phyloP scores from a whole-genome alignment of 139 green algal genomes.

The Chlamydomonas applanata region DNA sequence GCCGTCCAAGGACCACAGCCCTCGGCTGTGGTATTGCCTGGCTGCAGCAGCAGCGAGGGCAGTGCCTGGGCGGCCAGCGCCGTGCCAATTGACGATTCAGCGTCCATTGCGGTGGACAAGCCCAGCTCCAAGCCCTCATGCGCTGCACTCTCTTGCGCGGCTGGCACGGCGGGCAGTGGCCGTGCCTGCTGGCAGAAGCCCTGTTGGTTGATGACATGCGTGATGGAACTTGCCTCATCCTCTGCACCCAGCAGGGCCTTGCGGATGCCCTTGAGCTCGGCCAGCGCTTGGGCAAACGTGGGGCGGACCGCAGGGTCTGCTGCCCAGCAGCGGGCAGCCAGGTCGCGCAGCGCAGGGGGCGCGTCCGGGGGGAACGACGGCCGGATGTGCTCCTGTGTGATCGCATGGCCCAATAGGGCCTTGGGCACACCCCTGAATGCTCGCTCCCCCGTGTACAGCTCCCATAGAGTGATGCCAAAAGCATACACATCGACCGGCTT shows the following conservation, averaged over 20 bases:
- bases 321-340: slow-evolving; percentile 38
- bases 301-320: not conserved
- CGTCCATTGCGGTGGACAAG: too few relatives aligned
- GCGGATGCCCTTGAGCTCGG: not conserved
- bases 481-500: slow-evolving; percentile 23
- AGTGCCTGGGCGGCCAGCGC: too few relatives aligned
- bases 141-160: too few relatives aligned
- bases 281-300: not conserved
- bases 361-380: slow-evolving; percentile 27
- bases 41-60: too few relatives aligned
- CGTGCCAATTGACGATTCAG: too few relatives aligned
- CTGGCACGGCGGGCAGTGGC: too few relatives aligned
- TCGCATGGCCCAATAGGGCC: slow-evolving; percentile 22
- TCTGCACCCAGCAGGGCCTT: not conserved
- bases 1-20: too few relatives aligned
- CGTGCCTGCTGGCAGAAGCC: too few relatives aligned
- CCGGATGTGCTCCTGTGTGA: slow-evolving; percentile 23
- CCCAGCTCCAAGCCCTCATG: too few relatives aligned
- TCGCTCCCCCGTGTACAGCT: slow-evolving; percentile 21
- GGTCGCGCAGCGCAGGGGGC: slow-evolving; percentile 7
- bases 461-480: slow-evolving; percentile 38
- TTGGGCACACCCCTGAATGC: slow-evolving; percentile 8
- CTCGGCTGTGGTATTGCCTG: too few relatives aligned
- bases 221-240: too few relatives aligned
- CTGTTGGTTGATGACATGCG: too few relatives aligned